Evolutionary conservation across 768 basidiomycete species (phyloP).

Genomic region (Rhizopogon vesiculosus): DNA sequence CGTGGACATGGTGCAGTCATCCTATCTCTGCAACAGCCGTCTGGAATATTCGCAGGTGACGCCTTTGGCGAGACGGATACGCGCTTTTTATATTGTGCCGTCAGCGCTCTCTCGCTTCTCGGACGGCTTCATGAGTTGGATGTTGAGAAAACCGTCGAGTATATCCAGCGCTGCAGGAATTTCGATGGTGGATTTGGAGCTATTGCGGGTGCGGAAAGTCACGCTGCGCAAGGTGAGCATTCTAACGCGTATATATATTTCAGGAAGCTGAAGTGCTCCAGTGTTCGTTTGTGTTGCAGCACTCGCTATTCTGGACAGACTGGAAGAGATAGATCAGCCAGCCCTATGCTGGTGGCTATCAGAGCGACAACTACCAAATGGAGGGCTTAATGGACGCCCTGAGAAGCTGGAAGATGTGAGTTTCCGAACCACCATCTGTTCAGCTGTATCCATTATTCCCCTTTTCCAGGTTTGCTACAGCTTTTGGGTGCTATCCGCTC

Average conservation of each 20-base stretch:
- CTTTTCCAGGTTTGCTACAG: conserved; percentile 87
- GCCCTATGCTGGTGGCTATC: conserved; percentile 90
- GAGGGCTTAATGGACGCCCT: conserved; percentile 95
- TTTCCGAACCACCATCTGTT: conserved; percentile 5
- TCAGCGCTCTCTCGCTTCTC: conserved; percentile 77
- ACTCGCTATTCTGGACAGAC: conserved; percentile 78
- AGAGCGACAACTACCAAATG: conserved; percentile 89
- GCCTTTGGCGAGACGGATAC: conserved; percentile 90
- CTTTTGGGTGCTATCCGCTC: conserved; percentile 89
- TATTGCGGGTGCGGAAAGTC: conserved; percentile 83
- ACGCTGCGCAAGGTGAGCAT: conserved; percentile 78
- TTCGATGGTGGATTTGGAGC: conserved; percentile 96
- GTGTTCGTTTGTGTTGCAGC: conserved; percentile 90
- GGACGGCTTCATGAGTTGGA: conserved; percentile 69
- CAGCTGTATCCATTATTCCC: neutral
- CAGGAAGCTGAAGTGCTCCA: conserved; percentile 21
- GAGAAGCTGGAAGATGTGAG: conserved; percentile 95
- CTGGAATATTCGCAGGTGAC: conserved; percentile 90
- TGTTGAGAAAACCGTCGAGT: conserved; percentile 58
- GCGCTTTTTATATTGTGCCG: conserved; percentile 85
- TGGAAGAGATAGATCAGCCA: conserved; percentile 74
- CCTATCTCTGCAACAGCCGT: conserved; percentile 75
- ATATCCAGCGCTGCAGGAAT: conserved; percentile 78
- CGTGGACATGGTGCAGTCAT: conserved; percentile 51
- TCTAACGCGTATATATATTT: neutral